Base-by-base conservation (phyloP, 2,329 filamentous ascomycete genomes). In the Cladosporium oxysporum region DNA sequence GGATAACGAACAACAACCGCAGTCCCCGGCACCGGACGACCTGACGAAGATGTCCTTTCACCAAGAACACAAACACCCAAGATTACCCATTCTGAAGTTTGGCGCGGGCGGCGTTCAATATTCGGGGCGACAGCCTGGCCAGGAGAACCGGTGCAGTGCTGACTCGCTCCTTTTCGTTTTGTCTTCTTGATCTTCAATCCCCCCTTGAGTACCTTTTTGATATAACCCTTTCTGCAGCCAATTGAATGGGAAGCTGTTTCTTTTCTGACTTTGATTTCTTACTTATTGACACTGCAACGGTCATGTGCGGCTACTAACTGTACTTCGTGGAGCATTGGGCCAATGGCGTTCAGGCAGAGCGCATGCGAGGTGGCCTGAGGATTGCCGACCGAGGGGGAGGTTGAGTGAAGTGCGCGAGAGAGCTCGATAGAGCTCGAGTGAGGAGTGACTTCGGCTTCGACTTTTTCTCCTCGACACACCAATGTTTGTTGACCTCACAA, bases 41-140 rank as follows among this genome's bases (percentile, higher is more conserved):
- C 33, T 23, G 49, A 57, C 52, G 52, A 57, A 28, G 57, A 29
- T 28, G 33, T 47, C 35, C 18, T 18, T 44, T 31, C 50, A 55
- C 23, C 31, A 55, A 28, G 21, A 57, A 29, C 61, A 57, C 21
- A 58, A 58, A 26, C 61, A 63, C 35, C 50, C 33, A 63, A 62
- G 60, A 57, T 62, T 62, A 66, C 41, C 47, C 37, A 52, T 65
- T 57, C 64, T 66, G 52, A 57, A 61, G 47, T 53, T 33, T 65
- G 37, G 55, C 55, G 64, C 59, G 64, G 41, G 59, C 37, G 58
- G 58, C 63, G 58, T 65, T 62, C 47, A 41, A 55, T 63, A 35
- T 31, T 11, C n/a, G 61, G 41, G 31, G 47, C 61, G 37, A 37
- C 23, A 31, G 50, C 26, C 50, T 57, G 50, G 35, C 61, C 47